These are phyloP conservation scores for Irpex sp. DNA, from an alignment of 1,284 basidiomycete genomes.

Conservation along the genomic window DNA sequence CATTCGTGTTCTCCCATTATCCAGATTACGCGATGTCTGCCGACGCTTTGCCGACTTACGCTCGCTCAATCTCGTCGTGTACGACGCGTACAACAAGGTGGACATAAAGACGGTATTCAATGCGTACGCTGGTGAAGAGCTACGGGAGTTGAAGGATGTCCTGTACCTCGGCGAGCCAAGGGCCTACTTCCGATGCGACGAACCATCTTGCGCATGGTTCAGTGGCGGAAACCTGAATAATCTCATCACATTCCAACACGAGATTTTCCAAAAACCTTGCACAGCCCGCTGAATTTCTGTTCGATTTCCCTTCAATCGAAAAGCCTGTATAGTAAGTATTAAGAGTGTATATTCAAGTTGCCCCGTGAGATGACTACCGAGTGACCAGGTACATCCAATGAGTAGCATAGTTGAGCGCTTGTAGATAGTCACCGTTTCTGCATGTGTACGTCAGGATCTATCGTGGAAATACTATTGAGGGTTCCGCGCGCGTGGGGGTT, in stretches of 20 bases:
- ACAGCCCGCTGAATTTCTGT: too few species aligned
- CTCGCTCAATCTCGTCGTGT: not conserved
- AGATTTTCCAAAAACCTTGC: not conserved
- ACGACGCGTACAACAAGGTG: not conserved
- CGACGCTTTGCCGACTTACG: not conserved
- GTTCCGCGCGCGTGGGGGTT: too few species aligned
- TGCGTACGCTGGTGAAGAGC: not conserved
- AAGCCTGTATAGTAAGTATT: too few species aligned
- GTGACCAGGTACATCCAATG: too few species aligned
- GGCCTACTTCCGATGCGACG: not conserved
- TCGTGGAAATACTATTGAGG: too few species aligned
- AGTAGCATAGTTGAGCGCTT: too few species aligned
- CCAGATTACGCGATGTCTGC: not conserved
- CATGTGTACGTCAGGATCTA: too few species aligned
- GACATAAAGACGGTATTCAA: not conserved
- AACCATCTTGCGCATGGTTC: not conserved
- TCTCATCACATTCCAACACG: not conserved
- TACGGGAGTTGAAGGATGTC: not conserved
- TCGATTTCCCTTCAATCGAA: too few species aligned
- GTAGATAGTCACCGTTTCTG: too few species aligned
- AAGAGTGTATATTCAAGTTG: too few species aligned
- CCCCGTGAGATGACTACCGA: too few species aligned
- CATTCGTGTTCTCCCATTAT: not conserved
- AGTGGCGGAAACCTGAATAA: not conserved
- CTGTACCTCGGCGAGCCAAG: not conserved